Percentiles rank a stretch among this genome's conserved stretches.
Conservation (phyloP, 805 yeast genomes). For the Metschnikowia picachoensis region DNA sequence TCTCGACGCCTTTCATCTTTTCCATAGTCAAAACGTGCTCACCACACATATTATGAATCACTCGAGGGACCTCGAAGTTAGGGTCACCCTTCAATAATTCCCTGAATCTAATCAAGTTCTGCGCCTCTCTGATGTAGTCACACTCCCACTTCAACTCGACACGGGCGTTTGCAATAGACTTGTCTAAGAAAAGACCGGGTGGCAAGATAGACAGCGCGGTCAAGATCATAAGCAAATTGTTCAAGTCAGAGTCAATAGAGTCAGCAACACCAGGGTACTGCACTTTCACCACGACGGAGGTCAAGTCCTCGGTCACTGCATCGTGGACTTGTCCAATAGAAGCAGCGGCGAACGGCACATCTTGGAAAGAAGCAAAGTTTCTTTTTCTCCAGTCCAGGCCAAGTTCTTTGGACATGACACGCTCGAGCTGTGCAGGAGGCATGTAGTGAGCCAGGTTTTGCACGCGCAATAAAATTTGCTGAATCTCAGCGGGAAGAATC, state of each 20-base stretch:
- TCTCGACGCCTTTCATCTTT: conserved; percentile 76
- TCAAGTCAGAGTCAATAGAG: conserved; percentile 91
- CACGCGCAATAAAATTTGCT: conserved; percentile 72
- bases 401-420: conserved; percentile 65
- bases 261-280: conserved; percentile 97
- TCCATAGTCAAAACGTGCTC: conserved; percentile 88
- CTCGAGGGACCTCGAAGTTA: conserved; percentile 76
- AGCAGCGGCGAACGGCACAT: conserved; percentile 93
- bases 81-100: conserved; percentile 51
- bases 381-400: conserved; percentile 76
- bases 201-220: conserved; percentile 87
- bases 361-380: conserved; percentile 69
- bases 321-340: conserved; percentile 95
- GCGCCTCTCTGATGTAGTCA: conserved; percentile 88
- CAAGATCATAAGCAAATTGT: conserved; percentile 72
- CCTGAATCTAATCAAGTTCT: conserved; percentile 63
- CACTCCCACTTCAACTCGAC: conserved; percentile 96
- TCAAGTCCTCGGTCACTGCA: conserved; percentile 65
- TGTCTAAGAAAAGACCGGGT: conserved; percentile 86
- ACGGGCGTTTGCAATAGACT: conserved; percentile 89
- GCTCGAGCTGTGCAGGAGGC: conserved; percentile 88
- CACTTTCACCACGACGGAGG: conserved; percentile 86
- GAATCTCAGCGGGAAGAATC: conserved; percentile 80
- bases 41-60: conserved; percentile 72
- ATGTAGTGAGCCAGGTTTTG: conserved; percentile 95